Base-by-base conservation (phyloP, 345 rosid species). In the Noccaea bulbosa region DNA sequence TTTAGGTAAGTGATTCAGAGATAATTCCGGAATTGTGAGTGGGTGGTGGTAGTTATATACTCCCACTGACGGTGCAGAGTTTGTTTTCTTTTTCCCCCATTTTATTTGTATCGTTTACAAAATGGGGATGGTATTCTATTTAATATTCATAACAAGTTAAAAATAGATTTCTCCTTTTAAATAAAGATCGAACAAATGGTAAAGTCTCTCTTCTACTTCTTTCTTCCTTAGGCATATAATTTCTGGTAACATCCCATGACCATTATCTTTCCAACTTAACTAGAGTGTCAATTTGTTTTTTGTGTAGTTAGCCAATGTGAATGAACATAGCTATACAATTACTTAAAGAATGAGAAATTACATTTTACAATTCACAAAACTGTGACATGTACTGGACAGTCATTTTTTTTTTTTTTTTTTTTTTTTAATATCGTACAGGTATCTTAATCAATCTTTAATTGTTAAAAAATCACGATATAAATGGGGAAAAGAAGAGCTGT, bases 11-110 rank as follows among this genome's bases (percentile, higher is more conserved):
- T 44, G 73, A 60, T 60, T 52, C 65, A 45, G 74, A 75, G 79
- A 62, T 61, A 54, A 68, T 74, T 60, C 73, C 63, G 70, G 70
- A 69, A 8, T 34, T 45, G 65, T 34, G 57, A 75, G 70, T 75
- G 79, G 59, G 60, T 74, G 69, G 30, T 74, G 44, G 5, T 62
- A 3, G 3, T 68, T 62, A 39, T 69, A 73, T 65, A 73, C 77
- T 57, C 65, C 69, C 65, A 20, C 10, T 66, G 35, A 62, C 38
- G 61, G 7, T 62, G 30, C 65, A 65, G 5, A 9, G 0, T 47
- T 60, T 74, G 17, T 66, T 60, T 74, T 74, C n/a, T 56, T 59
- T 6, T 38, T 6, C 24, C 22, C 30, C n/a, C 4, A 7, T 61
- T 60, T 61, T 44, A 7, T 20, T 35, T 41, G 27, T 39, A 7